Evolutionary conservation across 345 rosid species (phyloP), one percentile per base, ranked within the genome.

Genomic region (Rubroshorea leprosula): DNA sequence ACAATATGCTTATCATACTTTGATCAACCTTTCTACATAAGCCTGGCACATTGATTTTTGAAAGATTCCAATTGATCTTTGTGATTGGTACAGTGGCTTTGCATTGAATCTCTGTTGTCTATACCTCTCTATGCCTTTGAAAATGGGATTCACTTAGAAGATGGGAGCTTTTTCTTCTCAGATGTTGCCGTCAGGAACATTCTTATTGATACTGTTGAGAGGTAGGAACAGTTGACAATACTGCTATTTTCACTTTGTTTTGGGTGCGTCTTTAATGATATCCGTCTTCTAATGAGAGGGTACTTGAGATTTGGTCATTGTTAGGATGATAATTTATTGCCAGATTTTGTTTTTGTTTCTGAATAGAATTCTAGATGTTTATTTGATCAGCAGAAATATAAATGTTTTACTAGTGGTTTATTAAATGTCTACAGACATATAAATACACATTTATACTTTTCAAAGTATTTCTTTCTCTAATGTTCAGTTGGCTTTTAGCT

Each of bases 51-150:
- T 38, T 61, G 25, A 24, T 51, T 38, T 39, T 41, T 21, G 9
- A 49, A 29, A 21, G 51, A 35, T n/a, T n/a, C 11, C 54, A 49
- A 63, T 9, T 29, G 25, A 63, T 63, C 39, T 58, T 60, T 41
- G 15, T 54, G 52, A 31, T 50, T 68, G 27, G 21, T 72, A 31
- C 74, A 92, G 98, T 92, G 98, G 98, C 74, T 74, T 62, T 81
- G 95, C 75, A 75, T 92, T 61, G 93, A 92, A 70, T 80, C 79
- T 63, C 67, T 88, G 27, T 67, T 92, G 62, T 84, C 83, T 21
- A 58, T 88, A 71, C 85, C 86, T 73, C 62, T 17, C 60, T 55
- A 65, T 68, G 74, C 78, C 54, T 56, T 67, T 67, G 72, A 68
- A 68, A 76, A 70, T 66, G 84, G 84, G 65, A 68, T 78, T 47